These are phyloP conservation scores for Phytophthora europaea DNA, from an alignment of 352 stramenopile species.

Conservation along the genomic window DNA sequence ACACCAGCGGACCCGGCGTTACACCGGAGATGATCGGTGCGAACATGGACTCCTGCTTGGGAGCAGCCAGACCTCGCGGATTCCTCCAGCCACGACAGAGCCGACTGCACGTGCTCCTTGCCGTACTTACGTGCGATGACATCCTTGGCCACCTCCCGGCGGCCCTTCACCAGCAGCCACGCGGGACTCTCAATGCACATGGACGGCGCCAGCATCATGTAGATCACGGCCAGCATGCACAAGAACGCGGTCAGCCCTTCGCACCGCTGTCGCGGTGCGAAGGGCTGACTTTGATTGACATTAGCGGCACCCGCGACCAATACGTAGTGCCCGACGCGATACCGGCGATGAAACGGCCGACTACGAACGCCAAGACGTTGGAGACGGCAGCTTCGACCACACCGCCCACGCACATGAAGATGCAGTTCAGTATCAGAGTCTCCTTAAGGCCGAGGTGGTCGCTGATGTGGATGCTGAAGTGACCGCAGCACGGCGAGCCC, in stretches of 20 bases:
- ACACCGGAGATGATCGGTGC: neutral
- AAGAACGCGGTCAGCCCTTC: slow-evolving; percentile 24
- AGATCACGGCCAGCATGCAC: slow-evolving; percentile 14
- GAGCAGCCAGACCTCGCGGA: neutral
- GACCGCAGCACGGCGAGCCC: no score
- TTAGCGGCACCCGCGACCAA: slow-evolving; percentile 8
- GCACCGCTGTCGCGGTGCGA: no score
- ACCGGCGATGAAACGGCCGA: slow-evolving; percentile 32
- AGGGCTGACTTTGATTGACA: no score
- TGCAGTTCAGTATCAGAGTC: no score
- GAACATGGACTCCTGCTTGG: slow-evolving; percentile 39
- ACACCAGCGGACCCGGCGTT: no score
- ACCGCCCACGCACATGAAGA: no score
- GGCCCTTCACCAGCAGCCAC: slow-evolving; percentile 32
- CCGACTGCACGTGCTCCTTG: slow-evolving; percentile 29
- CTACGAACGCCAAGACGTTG: slow-evolving; percentile 25
- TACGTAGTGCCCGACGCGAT: slow-evolving; percentile 28
- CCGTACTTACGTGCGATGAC: slow-evolving; percentile 28
- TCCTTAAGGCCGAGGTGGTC: no score
- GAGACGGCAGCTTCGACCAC: slow-evolving; percentile 4
- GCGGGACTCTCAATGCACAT: slow-evolving; percentile 24
- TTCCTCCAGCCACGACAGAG: slow-evolving; percentile 24
- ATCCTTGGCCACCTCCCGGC: slow-evolving; percentile 19
- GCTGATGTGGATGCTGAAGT: no score
- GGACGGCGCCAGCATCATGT: slow-evolving; percentile 14